These are phyloP conservation scores for Oryza meridionalis DNA, from an alignment of 176 grass and related monocot genomes.

Conservation along the genomic window DNA sequence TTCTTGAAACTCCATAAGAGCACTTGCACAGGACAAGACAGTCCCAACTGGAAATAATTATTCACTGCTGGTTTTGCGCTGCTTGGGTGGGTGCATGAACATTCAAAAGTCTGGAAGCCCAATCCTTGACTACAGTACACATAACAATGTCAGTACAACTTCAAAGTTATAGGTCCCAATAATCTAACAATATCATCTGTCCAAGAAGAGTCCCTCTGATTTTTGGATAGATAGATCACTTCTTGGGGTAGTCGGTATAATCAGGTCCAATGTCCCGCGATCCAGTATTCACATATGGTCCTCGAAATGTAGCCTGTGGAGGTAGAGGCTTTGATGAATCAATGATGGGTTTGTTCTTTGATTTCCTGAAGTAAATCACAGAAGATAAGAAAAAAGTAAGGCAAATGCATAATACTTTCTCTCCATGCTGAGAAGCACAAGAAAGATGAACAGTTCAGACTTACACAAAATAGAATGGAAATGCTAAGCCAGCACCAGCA, in stretches of 20 bases:
- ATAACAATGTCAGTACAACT: not conserved
- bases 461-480: constrained; percentile 79
- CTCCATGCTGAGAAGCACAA: not conserved
- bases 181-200: not conserved
- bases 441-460: not conserved
- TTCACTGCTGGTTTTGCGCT: no score
- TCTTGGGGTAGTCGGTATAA: constrained; percentile 66
- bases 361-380: constrained; percentile 45
- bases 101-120: not conserved
- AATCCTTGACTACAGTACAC: not conserved
- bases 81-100: not conserved
- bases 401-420: not conserved
- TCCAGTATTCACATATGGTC: constrained; percentile 87
- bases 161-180: not conserved
- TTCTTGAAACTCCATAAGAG: not conserved
- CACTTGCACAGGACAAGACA: not conserved
- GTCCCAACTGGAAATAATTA: not conserved
- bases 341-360: constrained; percentile 68
- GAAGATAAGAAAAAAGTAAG: constrained; percentile 1
- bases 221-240: constrained; percentile 25
- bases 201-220: not conserved
- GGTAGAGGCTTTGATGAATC: constrained; percentile 82
- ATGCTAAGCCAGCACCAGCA: constrained; percentile 61
- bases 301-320: constrained; percentile 89
- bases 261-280: constrained; percentile 89